Percentiles rank a stretch among this genome's conserved stretches.
These are phyloP conservation scores for Tylopilus subfusipes DNA, from an alignment of 768 basidiomycete species.

Conservation along the genomic window DNA sequence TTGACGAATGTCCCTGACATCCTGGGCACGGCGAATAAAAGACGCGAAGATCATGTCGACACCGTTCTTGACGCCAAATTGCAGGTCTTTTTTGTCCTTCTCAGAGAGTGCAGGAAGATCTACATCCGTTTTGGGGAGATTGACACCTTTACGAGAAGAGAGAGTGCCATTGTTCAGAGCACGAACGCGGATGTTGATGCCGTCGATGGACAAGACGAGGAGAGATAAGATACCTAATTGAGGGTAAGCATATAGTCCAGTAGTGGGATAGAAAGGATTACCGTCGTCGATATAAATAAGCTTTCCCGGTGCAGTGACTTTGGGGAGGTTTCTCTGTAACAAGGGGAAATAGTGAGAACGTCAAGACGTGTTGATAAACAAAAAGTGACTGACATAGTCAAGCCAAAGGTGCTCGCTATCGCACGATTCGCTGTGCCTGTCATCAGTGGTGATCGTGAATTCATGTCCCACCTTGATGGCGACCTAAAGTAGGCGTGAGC, in stretches of 20 bases:
- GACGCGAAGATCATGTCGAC: slow-evolving; percentile 99
- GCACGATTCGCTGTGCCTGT: slow-evolving; percentile 71
- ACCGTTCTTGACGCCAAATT: slow-evolving; percentile 94
- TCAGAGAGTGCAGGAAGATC: slow-evolving; percentile 96
- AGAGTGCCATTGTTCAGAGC: slow-evolving; percentile 89
- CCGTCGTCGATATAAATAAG: slow-evolving; percentile 98
- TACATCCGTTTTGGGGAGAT: slow-evolving; percentile 96
- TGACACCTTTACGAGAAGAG: slow-evolving; percentile 97
- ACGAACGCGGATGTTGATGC: slow-evolving; percentile 75
- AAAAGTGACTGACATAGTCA: slow-evolving; percentile 73
- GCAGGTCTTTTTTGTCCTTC: slow-evolving; percentile 95
- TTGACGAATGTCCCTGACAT: slow-evolving; percentile 89
- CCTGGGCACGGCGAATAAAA: slow-evolving; percentile 93
- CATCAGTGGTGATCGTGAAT: slow-evolving; percentile 85
- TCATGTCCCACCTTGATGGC: slow-evolving; percentile 89
- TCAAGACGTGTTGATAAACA: neutral
- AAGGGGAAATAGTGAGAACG: neutral
- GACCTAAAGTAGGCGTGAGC: slow-evolving; percentile 44
- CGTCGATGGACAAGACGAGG: slow-evolving; percentile 86
- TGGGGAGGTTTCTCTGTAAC: slow-evolving; percentile 79
- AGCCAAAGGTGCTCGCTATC: slow-evolving; percentile 85
- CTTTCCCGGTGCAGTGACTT: slow-evolving; percentile 96
- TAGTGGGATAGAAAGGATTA: slow-evolving; percentile 22
- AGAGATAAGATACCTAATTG: slow-evolving; percentile 75
- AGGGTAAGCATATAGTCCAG: slow-evolving; percentile 2